phyloP scores from a whole-genome alignment of 2,329 filamentous ascomycete species.

The Neopestalotiopsis sp. region DNA sequence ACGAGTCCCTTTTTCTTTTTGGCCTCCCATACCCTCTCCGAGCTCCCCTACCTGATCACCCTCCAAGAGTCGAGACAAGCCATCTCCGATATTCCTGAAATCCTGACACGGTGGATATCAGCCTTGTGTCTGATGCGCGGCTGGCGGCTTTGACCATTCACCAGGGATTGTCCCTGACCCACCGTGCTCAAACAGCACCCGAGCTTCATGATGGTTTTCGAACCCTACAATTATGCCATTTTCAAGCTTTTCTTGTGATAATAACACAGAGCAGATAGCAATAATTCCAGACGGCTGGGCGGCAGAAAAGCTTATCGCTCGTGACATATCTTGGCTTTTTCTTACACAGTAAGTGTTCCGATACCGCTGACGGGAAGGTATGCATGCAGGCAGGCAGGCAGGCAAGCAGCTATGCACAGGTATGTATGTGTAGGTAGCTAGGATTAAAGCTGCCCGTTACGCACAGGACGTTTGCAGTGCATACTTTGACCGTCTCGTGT shows the following conservation, averaged over 20 bases:
- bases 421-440: not conserved
- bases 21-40: not conserved
- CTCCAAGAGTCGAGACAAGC: conserved; percentile 3
- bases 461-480: not conserved
- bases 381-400: not conserved
- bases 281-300: not conserved
- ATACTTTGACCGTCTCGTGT: not conserved
- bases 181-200: conserved; percentile 16
- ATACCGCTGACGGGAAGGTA: not conserved
- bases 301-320: not conserved
- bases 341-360: not conserved
- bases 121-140: conserved; percentile 6
- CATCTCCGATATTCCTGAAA: conserved; percentile 1
- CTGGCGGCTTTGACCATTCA: not conserved
- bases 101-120: conserved; percentile 13
- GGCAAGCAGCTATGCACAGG: too few species aligned
- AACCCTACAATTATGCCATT: not conserved
- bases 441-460: not conserved
- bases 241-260: not conserved
- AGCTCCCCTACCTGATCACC: not conserved
- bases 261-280: not conserved
- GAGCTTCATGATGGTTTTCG: conserved; percentile 15
- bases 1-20: not conserved
- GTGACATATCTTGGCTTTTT: not conserved
- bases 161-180: conserved; percentile 1